These are phyloP conservation scores for Globisporangium ultimum DNA, from an alignment of 352 stramenopile genomes.

Conservation along the genomic window DNA sequence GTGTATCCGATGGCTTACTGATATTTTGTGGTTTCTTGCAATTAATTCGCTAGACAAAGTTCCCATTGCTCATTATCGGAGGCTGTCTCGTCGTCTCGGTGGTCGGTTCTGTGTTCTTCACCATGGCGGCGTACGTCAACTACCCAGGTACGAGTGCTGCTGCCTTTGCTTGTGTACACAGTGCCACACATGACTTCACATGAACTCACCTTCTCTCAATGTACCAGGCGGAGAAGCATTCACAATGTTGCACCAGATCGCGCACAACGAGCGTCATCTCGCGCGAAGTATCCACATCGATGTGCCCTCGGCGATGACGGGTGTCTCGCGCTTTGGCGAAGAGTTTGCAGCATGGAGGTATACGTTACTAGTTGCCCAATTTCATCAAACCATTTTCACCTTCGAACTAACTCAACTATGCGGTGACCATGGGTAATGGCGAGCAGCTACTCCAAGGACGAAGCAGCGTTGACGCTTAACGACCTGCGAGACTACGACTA, in stretches of 20 bases:
- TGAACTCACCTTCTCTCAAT: neutral
- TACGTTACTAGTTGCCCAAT: neutral
- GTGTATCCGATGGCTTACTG: too few species aligned
- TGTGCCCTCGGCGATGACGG: conserved; percentile 93
- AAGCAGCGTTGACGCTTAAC: conserved; percentile 41
- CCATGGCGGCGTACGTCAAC: conserved; percentile 83
- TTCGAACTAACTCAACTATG: too few species aligned
- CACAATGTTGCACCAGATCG: conserved; percentile 47
- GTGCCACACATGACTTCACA: neutral
- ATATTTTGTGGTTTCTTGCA: too few species aligned
- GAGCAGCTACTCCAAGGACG: conserved; percentile 75
- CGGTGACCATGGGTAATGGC: neutral
- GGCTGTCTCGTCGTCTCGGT: conserved; percentile 44
- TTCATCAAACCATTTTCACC: too few species aligned
- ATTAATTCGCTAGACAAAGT: conserved; percentile 30
- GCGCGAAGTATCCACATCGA: conserved; percentile 87
- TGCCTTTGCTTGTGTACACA: neutral
- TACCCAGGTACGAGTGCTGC: conserved; percentile 81
- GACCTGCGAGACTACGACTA: conserved; percentile 60
- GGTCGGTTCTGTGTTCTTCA: conserved; percentile 51
- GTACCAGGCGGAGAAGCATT: conserved; percentile 69
- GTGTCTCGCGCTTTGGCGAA: conserved; percentile 89
- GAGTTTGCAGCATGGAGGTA: conserved; percentile 73
- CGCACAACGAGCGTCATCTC: conserved; percentile 21
- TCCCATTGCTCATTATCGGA: conserved; percentile 52